Conservation (phyloP, 192 early-diverging fungal genomes). For the Rhizophagus sp. region DNA sequence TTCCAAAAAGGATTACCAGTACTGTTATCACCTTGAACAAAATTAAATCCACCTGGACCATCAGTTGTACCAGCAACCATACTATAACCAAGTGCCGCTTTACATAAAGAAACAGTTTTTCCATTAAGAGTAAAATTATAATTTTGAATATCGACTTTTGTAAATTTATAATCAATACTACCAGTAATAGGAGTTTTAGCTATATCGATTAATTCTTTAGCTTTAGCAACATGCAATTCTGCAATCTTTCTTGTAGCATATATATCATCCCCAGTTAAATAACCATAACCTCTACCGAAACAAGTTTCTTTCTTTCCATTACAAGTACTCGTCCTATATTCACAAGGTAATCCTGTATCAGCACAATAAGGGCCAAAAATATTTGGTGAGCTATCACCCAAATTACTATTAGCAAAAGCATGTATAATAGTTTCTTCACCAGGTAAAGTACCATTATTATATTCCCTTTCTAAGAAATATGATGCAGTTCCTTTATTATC, state of each 20-base stretch:
- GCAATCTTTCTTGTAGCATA: slow-evolving; percentile 43
- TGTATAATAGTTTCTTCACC: slow-evolving; percentile 28
- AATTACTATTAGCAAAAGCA: slow-evolving; percentile 37
- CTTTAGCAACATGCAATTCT: slow-evolving; percentile 35
- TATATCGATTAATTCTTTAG: slow-evolving; percentile 20
- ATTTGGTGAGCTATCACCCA: slow-evolving; percentile 38
- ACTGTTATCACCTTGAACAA: background rate
- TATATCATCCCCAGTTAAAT: slow-evolving; percentile 14
- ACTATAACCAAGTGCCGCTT: slow-evolving; percentile 37
- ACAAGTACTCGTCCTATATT: slow-evolving; percentile 18
- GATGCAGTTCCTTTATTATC: slow-evolving; percentile 42
- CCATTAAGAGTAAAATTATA: slow-evolving; percentile 15
- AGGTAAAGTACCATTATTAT: slow-evolving; percentile 30
- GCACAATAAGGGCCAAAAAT: slow-evolving; percentile 37
- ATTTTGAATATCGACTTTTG: slow-evolving; percentile 34
- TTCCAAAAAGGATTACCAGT: slow-evolving; percentile 37
- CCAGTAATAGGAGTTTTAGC: slow-evolving; percentile 12
- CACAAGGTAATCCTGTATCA: slow-evolving; percentile 37
- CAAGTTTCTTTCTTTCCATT: slow-evolving; percentile 26
- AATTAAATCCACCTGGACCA: slow-evolving; percentile 40
- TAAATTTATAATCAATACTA: slow-evolving; percentile 29
- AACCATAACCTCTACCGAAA: slow-evolving; percentile 37
- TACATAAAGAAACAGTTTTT: slow-evolving; percentile 16
- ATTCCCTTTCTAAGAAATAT: slow-evolving; percentile 30
- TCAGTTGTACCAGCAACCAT: slow-evolving; percentile 60